A percentile compares a stretch with the other conserved stretches of the same genome.
Evolutionary conservation across 1,284 basidiomycete species (phyloP).

Genomic region (Apiotrichum brassicae): DNA sequence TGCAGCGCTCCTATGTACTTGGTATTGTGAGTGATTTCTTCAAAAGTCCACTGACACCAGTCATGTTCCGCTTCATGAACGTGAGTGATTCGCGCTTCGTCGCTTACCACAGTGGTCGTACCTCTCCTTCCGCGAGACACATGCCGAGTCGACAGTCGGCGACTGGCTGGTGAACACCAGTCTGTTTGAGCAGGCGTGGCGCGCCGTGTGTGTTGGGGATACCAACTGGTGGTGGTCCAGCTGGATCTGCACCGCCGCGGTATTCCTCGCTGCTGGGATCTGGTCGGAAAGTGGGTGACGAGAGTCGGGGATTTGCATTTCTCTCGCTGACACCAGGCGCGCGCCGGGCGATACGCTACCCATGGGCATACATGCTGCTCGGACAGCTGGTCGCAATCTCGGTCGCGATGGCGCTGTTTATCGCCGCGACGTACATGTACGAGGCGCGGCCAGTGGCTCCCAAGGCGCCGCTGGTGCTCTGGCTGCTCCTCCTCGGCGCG

Average conservation of each 20-base stretch:
- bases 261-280: slow-evolving; percentile 58
- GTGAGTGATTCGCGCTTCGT: slow-evolving; percentile 37
- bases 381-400: slow-evolving; percentile 69
- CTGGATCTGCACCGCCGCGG: slow-evolving; percentile 64
- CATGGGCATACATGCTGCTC: slow-evolving; percentile 67
- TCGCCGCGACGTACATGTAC: slow-evolving; percentile 54
- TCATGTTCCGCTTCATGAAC: slow-evolving; percentile 49
- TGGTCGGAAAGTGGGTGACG: slow-evolving; percentile 52
- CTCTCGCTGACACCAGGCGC: slow-evolving; percentile 46
- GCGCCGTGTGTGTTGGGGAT: slow-evolving; percentile 50
- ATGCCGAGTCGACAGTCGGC: slow-evolving; percentile 37
- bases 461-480: slow-evolving; percentile 38
- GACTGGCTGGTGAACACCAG: slow-evolving; percentile 58
- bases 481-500: slow-evolving; percentile 52
- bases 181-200: slow-evolving; percentile 62
- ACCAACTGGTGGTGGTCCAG: slow-evolving; percentile 69
- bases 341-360: slow-evolving; percentile 52
- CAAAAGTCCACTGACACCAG: slow-evolving; percentile 35
- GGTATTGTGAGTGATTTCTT: slow-evolving; percentile 55
- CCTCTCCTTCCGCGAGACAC: slow-evolving; percentile 45
- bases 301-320: neutral
- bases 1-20: slow-evolving; percentile 49
- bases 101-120: slow-evolving; percentile 55
- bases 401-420: slow-evolving; percentile 62
- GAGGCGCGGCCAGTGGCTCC: slow-evolving; percentile 11